Conservation (phyloP, 805 yeast genomes). For the Starmerella floricola region DNA sequence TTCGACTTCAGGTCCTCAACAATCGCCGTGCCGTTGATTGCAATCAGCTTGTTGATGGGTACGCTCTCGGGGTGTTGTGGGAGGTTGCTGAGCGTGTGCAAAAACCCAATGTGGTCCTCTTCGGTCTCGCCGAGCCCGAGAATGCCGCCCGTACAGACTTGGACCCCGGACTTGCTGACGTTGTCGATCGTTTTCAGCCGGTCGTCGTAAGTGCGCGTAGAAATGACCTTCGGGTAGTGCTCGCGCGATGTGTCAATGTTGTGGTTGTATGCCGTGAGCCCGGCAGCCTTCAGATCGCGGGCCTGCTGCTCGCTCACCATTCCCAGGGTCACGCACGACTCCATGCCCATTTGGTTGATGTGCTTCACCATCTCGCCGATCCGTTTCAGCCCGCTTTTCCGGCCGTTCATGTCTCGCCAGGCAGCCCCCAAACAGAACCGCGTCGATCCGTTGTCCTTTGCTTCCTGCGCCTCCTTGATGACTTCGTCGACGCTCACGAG, state of each 20-base stretch:
- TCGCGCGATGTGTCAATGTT: constrained; percentile 71
- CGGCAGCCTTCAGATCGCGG: constrained; percentile 46
- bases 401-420: constrained; percentile 74
- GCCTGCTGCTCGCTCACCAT: constrained; percentile 64
- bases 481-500: constrained; percentile 52
- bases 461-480: constrained; percentile 47
- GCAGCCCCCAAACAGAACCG: constrained; percentile 81
- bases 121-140: constrained; percentile 65
- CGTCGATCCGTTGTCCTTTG: constrained; percentile 60
- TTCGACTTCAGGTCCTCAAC: constrained; percentile 35
- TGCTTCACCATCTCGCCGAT: constrained; percentile 53
- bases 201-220: constrained; percentile 61
- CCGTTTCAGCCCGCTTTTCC: constrained; percentile 52
- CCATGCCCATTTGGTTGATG: constrained; percentile 57
- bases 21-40: constrained; percentile 69
- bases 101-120: constrained; percentile 57
- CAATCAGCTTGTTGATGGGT: constrained; percentile 69
- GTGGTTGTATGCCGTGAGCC: constrained; percentile 72
- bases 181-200: constrained; percentile 53
- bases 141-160: constrained; percentile 70
- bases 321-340: constrained; percentile 69
- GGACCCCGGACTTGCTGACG: constrained; percentile 51
- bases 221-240: constrained; percentile 58
- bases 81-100: constrained; percentile 56
- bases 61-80: constrained; percentile 66